Evolutionary conservation across 2,329 filamentous ascomycete species (phyloP), one percentile per base, ranked within the genome.

Genomic region (Paracoccidioides lutzii): DNA sequence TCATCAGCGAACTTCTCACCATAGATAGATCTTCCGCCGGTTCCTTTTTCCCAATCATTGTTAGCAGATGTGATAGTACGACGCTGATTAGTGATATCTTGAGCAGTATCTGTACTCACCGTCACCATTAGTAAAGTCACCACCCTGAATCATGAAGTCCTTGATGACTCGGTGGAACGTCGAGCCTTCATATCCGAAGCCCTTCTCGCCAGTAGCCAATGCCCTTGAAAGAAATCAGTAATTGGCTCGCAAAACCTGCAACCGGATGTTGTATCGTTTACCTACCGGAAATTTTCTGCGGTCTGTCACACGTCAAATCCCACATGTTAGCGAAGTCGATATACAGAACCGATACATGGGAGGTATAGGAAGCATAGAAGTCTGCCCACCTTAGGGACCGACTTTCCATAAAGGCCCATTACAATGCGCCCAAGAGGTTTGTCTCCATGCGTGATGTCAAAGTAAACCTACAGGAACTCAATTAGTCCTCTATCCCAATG

Each of bases 161-260:
- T 82, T 82, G 74, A 86, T 85, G 60, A 85, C 81, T 65, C 83
- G 81, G 75, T 86, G 83, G 77, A 86, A 85, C 59, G 73, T 76
- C 43, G 81, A 83, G 53, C 80, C 80, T 69, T 84, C 76, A 66
- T 84, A 86, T 46, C 82, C 82, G 63, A 79, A 84, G 64, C 81
- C 82, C 71, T 84, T 81, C 74, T 84, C 80, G 63, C 82, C 82
- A 56, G 82, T 85, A 60, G 81, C 80, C 57, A 85, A 72, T 68
- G 80, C 81, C 56, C 71, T 73, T 33, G 32, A 12, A 41, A 14
- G 38, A 55, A 41, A 30, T 37, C 8, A 15, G 28, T 46, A 45
- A 9, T 37, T 30, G 41, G 2, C 14, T 12, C n/a, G 42, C 35
- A 57, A 33, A 2, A 46, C 52, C 22, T 22, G 22, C 51, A 37